These are phyloP conservation scores for Barnettozyma pratensis DNA, from an alignment of 805 yeast species.

Conservation along the genomic window DNA sequence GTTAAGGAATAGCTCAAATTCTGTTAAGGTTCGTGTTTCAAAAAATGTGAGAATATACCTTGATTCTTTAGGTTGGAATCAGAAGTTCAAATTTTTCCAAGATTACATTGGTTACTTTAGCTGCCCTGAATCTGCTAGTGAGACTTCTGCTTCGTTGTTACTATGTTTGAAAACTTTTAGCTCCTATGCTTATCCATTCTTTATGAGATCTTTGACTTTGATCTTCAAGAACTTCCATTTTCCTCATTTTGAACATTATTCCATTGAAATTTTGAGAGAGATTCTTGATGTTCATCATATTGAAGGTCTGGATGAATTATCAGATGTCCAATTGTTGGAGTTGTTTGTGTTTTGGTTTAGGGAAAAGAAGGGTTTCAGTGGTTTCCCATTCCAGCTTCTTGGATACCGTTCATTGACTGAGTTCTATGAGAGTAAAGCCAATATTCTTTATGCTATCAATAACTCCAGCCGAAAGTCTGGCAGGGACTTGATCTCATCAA, in stretches of 20 bases:
- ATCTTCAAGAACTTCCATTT: constrained; percentile 5
- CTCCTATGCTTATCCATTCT: constrained; percentile 18
- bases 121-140: constrained; percentile 23
- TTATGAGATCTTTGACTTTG: constrained; percentile 10
- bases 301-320: neutral
- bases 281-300: neutral
- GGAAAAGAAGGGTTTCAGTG: constrained; percentile 1
- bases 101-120: constrained; percentile 23
- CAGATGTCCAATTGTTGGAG: constrained; percentile 11
- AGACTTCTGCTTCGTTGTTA: constrained; percentile 24
- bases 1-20: constrained; percentile 12
- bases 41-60: neutral
- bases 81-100: constrained; percentile 16
- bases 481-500: neutral
- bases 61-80: neutral
- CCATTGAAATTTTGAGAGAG: neutral
- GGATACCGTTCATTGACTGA: constrained; percentile 3
- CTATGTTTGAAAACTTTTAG: constrained; percentile 19
- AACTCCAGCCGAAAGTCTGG: constrained; percentile 18
- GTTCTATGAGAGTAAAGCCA: constrained; percentile 24
- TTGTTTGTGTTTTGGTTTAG: constrained; percentile 11
- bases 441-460: constrained; percentile 36
- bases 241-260: constrained; percentile 21
- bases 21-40: constrained; percentile 4
- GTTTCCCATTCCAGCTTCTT: constrained; percentile 11